Percentiles rank a stretch among this genome's conserved stretches.
These are phyloP conservation scores for Candida anglica DNA, from an alignment of 805 yeast genomes.

Conservation along the genomic window DNA sequence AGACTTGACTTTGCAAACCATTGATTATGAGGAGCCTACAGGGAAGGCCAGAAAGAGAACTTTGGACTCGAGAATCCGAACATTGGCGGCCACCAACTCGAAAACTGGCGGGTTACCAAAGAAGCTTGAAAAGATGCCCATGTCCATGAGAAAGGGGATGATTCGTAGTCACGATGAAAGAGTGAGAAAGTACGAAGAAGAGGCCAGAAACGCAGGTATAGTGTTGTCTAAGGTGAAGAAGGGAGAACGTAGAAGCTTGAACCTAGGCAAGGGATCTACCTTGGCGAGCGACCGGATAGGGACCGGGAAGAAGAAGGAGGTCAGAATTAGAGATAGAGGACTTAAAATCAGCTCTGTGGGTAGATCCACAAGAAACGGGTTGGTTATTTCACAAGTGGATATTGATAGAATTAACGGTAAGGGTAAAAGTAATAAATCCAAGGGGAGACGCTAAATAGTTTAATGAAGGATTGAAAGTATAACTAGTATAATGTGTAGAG, in stretches of 20 bases:
- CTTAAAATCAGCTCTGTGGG: slow-evolving; percentile 76
- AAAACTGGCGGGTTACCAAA: slow-evolving; percentile 39
- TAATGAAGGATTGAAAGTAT: no score
- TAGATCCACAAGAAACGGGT: slow-evolving; percentile 71
- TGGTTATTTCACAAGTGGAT: slow-evolving; percentile 64
- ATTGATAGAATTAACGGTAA: slow-evolving; percentile 42
- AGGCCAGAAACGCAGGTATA: slow-evolving; percentile 88
- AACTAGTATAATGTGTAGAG: not conserved
- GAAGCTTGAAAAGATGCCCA: slow-evolving; percentile 77
- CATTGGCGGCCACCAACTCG: slow-evolving; percentile 39
- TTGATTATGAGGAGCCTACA: slow-evolving; percentile 57
- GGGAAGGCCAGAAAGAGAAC: slow-evolving; percentile 71
- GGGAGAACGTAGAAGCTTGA: slow-evolving; percentile 59
- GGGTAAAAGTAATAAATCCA: slow-evolving; percentile 3
- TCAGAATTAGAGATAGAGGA: slow-evolving; percentile 66
- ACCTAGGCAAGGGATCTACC: slow-evolving; percentile 52
- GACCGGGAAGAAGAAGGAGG: slow-evolving; percentile 32
- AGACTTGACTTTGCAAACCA: slow-evolving; percentile 57
- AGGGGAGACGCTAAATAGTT: slow-evolving; percentile 5
- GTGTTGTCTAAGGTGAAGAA: slow-evolving; percentile 68
- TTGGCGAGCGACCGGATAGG: slow-evolving; percentile 51
- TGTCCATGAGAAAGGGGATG: slow-evolving; percentile 85
- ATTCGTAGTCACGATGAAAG: slow-evolving; percentile 50
- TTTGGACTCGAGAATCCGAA: slow-evolving; percentile 52
- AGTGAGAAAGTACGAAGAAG: slow-evolving; percentile 57